phyloP scores from a whole-genome alignment of 2,329 filamentous ascomycete genomes.

The Gaeumannomyces tritici region DNA sequence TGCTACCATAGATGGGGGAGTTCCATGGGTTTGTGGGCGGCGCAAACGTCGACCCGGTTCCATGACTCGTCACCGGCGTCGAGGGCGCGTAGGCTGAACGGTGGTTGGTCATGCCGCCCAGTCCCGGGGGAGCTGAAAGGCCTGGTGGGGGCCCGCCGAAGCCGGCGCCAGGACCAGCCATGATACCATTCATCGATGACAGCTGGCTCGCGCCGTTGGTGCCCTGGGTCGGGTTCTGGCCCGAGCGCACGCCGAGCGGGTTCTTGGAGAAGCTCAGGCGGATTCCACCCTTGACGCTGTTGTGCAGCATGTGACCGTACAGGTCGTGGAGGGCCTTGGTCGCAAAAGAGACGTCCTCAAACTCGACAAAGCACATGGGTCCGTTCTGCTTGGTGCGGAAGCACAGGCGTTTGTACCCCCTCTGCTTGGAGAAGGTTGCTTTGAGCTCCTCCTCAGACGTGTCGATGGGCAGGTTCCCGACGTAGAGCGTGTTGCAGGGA shows the following conservation, averaged over 20 bases:
- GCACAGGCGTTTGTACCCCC: constrained; percentile 90
- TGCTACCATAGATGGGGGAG: constrained; percentile 7
- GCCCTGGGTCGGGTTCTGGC: constrained; percentile 45
- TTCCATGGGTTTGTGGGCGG: constrained; percentile 11
- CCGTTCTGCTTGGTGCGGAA: constrained; percentile 93
- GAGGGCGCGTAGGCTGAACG: neutral
- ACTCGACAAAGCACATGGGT: constrained; percentile 98
- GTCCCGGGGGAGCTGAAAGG: constrained; percentile 63
- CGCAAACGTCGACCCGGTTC: constrained; percentile 8
- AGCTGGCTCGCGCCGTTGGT: constrained; percentile 14
- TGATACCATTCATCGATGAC: constrained; percentile 47
- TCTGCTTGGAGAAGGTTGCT: constrained; percentile 81
- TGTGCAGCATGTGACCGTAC: constrained; percentile 78
- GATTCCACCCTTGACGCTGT: constrained; percentile 90
- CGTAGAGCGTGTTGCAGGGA: constrained; percentile 94
- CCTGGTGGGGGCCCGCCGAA: constrained; percentile 79
- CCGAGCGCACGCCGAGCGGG: constrained; percentile 80
- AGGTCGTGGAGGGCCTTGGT: constrained; percentile 85
- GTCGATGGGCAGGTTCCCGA: constrained; percentile 89
- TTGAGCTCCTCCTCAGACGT: constrained; percentile 95
- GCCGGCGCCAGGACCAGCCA: constrained; percentile 41
- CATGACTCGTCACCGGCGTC: constrained; percentile 7
- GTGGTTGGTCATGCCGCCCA: constrained; percentile 26
- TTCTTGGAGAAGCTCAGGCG: constrained; percentile 97
- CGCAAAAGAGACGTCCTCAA: constrained; percentile 85